Percentiles rank a stretch among this genome's conserved stretches.
Conservation (phyloP, 2,329 filamentous ascomycete genomes). For the Apiospora aurea region DNA sequence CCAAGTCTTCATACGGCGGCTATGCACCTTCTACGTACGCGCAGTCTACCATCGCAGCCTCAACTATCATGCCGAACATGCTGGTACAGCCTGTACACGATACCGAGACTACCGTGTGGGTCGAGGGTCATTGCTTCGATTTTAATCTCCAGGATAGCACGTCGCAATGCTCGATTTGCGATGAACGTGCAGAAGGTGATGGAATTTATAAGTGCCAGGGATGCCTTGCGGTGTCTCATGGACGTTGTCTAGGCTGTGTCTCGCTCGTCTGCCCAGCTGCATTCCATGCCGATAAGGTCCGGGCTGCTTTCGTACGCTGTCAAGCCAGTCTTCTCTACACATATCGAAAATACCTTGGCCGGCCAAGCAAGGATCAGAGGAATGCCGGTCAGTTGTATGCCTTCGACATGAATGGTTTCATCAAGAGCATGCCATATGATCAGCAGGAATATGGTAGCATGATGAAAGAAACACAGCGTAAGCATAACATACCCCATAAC, state of each 20-base stretch:
- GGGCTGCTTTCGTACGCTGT: slow-evolving; percentile 70
- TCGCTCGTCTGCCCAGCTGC: slow-evolving; percentile 70
- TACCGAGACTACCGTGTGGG: slow-evolving; percentile 82
- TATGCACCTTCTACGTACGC: slow-evolving; percentile 87
- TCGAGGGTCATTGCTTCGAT: slow-evolving; percentile 83
- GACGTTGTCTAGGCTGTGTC: slow-evolving; percentile 66
- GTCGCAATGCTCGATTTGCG: slow-evolving; percentile 75
- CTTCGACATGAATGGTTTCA: slow-evolving; percentile 71
- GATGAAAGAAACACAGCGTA: slow-evolving; percentile 73
- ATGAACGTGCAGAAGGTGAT: slow-evolving; percentile 75
- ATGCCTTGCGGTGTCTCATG: slow-evolving; percentile 65
- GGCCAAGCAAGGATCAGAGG: slow-evolving; percentile 67
- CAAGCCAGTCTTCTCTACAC: slow-evolving; percentile 72
- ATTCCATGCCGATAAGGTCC: slow-evolving; percentile 67
- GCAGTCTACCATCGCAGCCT: slow-evolving; percentile 84
- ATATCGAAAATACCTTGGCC: slow-evolving; percentile 68
- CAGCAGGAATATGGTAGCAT: slow-evolving; percentile 70
- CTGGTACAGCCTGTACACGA: slow-evolving; percentile 80
- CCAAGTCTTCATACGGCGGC: slow-evolving; percentile 74
- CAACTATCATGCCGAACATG: slow-evolving; percentile 87
- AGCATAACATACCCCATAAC: slow-evolving; percentile 30
- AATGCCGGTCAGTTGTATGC: slow-evolving; percentile 65
- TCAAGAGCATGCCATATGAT: slow-evolving; percentile 69
- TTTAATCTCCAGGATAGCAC: slow-evolving; percentile 66
- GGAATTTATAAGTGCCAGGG: slow-evolving; percentile 78